Evolutionary conservation across 345 rosid species (phyloP), one percentile per base, ranked within the genome.

Genomic region (Gossypium rotundifolium): DNA sequence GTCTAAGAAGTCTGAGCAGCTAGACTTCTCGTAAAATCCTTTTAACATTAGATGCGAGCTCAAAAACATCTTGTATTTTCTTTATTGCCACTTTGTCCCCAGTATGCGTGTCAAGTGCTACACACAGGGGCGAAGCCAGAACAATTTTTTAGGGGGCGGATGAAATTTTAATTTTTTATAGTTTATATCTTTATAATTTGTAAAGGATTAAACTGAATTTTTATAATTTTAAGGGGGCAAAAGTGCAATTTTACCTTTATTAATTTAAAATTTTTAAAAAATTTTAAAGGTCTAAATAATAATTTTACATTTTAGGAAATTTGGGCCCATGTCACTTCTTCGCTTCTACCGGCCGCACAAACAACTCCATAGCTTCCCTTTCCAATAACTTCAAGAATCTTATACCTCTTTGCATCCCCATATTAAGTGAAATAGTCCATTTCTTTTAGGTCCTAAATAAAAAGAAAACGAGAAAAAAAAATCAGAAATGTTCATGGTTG

Each of bases 331-430:
- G n/a, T n/a, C n/a, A n/a, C n/a, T n/a, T n/a, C n/a, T n/a, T n/a
- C n/a, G n/a, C n/a, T n/a, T n/a, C n/a, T n/a, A n/a, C n/a, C n/a
- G n/a, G n/a, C n/a, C n/a, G n/a, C 96, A 82, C 99, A 95, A 71
- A 95, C 99, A 77, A 91, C 94, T 69, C 98, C 99, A 74, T 95
- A 95, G 89, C 99, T 93, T 78, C 98, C 99, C 82, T 90, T 95
- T 14, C 97, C 97, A 62, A 95, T 87, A 25, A 95, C 93, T 84
- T 91, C 97, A 67, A 95, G 82, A 78, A 93, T 84, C 73, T 84
- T 89, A 70, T 95, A 93, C 74, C 94, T 95, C 13, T 27, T 27
- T 27, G 99, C 97, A 84, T 95, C 99, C 40, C 96, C 98, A 51
- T 93, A 95, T 84, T 93, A 97, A 0, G 97, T 90, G 91, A 95